phyloP scores from a whole-genome alignment of 768 basidiomycete species.

The Fomitopsis serialis region DNA sequence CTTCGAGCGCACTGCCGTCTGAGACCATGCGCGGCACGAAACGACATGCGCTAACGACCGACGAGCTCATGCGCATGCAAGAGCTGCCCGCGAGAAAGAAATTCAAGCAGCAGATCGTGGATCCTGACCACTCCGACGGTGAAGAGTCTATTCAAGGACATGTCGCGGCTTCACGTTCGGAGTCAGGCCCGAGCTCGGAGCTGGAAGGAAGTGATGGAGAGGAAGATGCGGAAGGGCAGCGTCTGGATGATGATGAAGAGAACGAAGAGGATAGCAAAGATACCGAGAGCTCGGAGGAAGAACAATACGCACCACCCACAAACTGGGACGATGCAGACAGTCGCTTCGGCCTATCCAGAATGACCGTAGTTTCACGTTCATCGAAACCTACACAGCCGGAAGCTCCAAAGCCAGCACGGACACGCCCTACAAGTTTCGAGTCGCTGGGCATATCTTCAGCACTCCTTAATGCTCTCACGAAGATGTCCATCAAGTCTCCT shows the following conservation, averaged over 20 bases:
- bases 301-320: background rate
- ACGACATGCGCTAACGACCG: slow-evolving; percentile 24
- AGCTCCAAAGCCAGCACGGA: background rate
- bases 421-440: slow-evolving; percentile 35
- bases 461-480: slow-evolving; percentile 59
- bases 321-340: slow-evolving; percentile 3
- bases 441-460: slow-evolving; percentile 54
- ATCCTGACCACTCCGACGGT: slow-evolving; percentile 13
- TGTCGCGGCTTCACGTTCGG: slow-evolving; percentile 1
- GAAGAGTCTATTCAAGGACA: slow-evolving; percentile 14
- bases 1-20: too few relatives aligned
- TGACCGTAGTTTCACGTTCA: slow-evolving; percentile 15
- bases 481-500: slow-evolving; percentile 82
- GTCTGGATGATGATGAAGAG: slow-evolving; percentile 14
- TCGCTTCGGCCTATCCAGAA: slow-evolving; percentile 17
- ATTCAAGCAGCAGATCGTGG: slow-evolving; percentile 1
- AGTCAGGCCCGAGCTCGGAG: slow-evolving; percentile 2
- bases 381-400: slow-evolving; percentile 1
- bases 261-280: slow-evolving; percentile 6
- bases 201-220: too few relatives aligned
- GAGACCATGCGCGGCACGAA: slow-evolving; percentile 23
- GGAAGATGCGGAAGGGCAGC: too few relatives aligned
- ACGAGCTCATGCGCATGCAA: slow-evolving; percentile 32
- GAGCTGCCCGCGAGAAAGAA: slow-evolving; percentile 22
- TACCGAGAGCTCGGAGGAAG: background rate